These are phyloP conservation scores for Erigeron philadelphicus DNA, from an alignment of 140 eudicot species.

Conservation along the genomic window DNA sequence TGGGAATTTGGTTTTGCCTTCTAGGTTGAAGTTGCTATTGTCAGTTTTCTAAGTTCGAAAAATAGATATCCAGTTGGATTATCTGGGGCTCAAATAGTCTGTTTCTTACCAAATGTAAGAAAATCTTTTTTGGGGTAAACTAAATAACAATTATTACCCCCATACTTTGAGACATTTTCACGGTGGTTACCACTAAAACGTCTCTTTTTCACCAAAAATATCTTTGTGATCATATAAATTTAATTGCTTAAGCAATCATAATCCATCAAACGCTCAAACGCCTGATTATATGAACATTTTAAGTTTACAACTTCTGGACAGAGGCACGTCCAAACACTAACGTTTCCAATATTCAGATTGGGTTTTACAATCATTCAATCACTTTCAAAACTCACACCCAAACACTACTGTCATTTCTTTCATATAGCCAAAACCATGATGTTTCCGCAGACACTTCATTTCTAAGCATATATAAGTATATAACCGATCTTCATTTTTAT, in stretches of 20 bases:
- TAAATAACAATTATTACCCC: background rate
- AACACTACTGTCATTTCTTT: background rate
- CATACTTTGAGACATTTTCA: background rate
- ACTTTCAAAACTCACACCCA: background rate
- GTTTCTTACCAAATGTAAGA: background rate
- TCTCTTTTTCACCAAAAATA: no score
- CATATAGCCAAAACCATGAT: conserved; percentile 5
- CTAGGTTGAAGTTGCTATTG: background rate
- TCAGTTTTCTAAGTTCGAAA: background rate
- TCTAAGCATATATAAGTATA: background rate
- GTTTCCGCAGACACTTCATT: background rate
- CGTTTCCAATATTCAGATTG: background rate
- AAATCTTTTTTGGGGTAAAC: background rate
- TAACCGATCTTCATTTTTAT: no score
- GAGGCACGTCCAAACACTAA: no score
- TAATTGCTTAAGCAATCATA: no score
- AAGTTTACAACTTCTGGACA: no score
- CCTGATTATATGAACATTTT: background rate
- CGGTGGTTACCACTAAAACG: no score
- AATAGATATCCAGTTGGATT: background rate
- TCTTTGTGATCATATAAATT: no score
- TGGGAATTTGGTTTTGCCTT: background rate
- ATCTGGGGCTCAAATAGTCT: background rate
- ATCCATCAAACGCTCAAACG: background rate
- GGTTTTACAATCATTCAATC: background rate